phyloP scores from a whole-genome alignment of 2,329 filamentous ascomycete genomes.

The Clarireedia homoeocarpa region DNA sequence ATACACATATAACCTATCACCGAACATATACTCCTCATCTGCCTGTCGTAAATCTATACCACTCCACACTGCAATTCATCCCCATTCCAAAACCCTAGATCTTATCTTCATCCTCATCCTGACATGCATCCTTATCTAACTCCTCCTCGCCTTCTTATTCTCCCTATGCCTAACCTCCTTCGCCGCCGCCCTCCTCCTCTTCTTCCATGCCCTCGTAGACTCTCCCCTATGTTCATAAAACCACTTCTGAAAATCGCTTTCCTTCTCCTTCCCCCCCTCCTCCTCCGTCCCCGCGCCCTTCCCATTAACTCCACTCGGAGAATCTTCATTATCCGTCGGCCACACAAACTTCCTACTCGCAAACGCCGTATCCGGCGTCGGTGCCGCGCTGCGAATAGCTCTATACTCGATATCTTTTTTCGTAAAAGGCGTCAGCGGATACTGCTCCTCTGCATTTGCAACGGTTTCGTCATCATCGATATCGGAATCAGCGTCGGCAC shows the following conservation, averaged over 20 bases:
- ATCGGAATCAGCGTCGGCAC: constrained; percentile 39
- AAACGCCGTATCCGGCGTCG: constrained; percentile 88
- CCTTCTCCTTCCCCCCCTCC: constrained; percentile 20
- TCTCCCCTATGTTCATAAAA: constrained; percentile 62
- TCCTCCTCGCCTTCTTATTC: constrained; percentile 44
- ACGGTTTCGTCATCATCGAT: constrained; percentile 33
- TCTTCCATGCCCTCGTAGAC: constrained; percentile 59
- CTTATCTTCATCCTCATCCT: neutral
- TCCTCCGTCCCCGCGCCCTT: constrained; percentile 25
- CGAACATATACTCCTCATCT: too few relatives aligned
- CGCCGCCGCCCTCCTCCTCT: constrained; percentile 50
- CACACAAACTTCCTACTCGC: constrained; percentile 56
- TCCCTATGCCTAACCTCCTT: constrained; percentile 63
- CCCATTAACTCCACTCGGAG: constrained; percentile 9
- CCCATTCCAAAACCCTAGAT: neutral
- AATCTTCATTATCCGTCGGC: constrained; percentile 37
- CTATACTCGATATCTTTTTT: constrained; percentile 70
- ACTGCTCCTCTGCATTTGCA: constrained; percentile 34
- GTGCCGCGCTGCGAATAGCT: constrained; percentile 76
- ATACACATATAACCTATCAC: too few relatives aligned
- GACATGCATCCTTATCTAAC: too few relatives aligned
- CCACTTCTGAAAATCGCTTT: constrained; percentile 53
- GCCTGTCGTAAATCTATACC: too few relatives aligned
- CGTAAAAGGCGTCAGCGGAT: constrained; percentile 77
- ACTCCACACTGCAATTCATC: too few relatives aligned